These are phyloP conservation scores for Penicillium digitatum DNA, from an alignment of 2,329 filamentous ascomycete genomes.

Conservation along the genomic window DNA sequence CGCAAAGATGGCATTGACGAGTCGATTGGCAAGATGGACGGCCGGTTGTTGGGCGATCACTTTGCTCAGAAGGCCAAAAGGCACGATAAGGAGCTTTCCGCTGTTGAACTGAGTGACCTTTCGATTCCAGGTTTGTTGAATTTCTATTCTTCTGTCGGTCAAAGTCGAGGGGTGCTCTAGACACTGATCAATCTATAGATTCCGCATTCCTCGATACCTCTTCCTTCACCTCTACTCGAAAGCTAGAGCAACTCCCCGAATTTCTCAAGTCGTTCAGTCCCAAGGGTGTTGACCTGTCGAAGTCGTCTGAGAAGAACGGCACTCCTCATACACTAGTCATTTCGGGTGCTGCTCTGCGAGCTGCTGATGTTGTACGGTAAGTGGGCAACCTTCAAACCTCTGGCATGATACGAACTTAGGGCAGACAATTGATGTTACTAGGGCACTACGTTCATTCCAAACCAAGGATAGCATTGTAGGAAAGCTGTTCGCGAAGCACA, in stretches of 20 bases:
- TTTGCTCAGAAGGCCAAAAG: slow-evolving; percentile 72
- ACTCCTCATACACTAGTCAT: slow-evolving; percentile 83
- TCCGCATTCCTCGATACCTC: slow-evolving; percentile 75
- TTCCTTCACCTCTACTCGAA: slow-evolving; percentile 63
- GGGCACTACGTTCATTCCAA: slow-evolving; percentile 72
- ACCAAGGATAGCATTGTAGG: slow-evolving; percentile 72
- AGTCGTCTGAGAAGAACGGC: slow-evolving; percentile 65
- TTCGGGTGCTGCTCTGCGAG: slow-evolving; percentile 76
- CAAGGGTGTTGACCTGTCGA: slow-evolving; percentile 57
- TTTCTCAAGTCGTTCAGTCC: slow-evolving; percentile 66
- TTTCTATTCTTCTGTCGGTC: not conserved
- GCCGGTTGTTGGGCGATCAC: slow-evolving; percentile 76
- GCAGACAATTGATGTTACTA: slow-evolving; percentile 30
- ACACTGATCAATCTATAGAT: slow-evolving; percentile 46
- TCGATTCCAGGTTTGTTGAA: slow-evolving; percentile 65
- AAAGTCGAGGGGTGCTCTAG: not conserved
- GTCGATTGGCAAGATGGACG: slow-evolving; percentile 77
- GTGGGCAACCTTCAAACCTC: slow-evolving; percentile 10
- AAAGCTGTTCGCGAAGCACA: slow-evolving; percentile 97
- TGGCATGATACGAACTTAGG: not conserved
- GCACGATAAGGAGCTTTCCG: slow-evolving; percentile 75
- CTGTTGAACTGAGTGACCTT: slow-evolving; percentile 78
- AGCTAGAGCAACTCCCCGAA: slow-evolving; percentile 66
- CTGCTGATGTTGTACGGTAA: slow-evolving; percentile 76
- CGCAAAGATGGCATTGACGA: slow-evolving; percentile 71